These are phyloP conservation scores for Penicillium silybi DNA, from an alignment of 495 filamentous ascomycete species.

Conservation along the genomic window DNA sequence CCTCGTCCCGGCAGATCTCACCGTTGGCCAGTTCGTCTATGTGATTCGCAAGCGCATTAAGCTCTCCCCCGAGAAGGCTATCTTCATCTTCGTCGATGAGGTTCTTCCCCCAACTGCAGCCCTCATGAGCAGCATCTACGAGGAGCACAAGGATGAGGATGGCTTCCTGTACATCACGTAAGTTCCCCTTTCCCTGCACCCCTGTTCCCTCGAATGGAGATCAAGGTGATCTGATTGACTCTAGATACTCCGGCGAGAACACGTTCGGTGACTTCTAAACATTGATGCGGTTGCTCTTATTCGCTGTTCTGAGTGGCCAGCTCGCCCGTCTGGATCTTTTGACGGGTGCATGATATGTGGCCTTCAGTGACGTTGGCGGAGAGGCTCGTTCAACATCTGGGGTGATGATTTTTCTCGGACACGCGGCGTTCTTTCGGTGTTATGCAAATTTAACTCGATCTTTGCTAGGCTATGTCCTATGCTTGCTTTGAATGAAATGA, in stretches of 20 bases:
- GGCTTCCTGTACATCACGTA: constrained; percentile 58
- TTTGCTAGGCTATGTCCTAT: constrained; percentile 19
- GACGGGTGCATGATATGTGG: neutral
- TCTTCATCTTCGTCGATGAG: constrained; percentile 99
- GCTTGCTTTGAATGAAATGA: constrained; percentile 14
- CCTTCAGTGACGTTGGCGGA: constrained; percentile 1
- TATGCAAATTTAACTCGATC: constrained; percentile 15
- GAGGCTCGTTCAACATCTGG: constrained; percentile 9
- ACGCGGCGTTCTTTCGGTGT: constrained; percentile 29
- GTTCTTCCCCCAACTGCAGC: constrained; percentile 95
- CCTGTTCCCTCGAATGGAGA: neutral
- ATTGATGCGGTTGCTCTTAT: constrained; percentile 12
- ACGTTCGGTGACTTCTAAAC: constrained; percentile 72
- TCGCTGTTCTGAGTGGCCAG: neutral
- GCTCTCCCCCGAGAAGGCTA: constrained; percentile 98
- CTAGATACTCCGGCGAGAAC: constrained; percentile 98
- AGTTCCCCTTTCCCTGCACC: constrained; percentile 10
- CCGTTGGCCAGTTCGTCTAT: constrained; percentile 99
- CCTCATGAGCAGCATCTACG: constrained; percentile 99
- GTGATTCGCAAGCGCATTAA: constrained; percentile 99
- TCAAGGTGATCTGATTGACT: constrained; percentile 30
- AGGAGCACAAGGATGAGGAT: constrained; percentile 86
- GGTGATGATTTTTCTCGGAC: constrained; percentile 10
- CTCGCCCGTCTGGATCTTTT: neutral
- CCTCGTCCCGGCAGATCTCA: constrained; percentile 94